Percentiles rank a stretch among this genome's conserved stretches.
Evolutionary conservation across 164 flowering plant genomes (phyloP).

Genomic region (Liquidambar formosana): DNA sequence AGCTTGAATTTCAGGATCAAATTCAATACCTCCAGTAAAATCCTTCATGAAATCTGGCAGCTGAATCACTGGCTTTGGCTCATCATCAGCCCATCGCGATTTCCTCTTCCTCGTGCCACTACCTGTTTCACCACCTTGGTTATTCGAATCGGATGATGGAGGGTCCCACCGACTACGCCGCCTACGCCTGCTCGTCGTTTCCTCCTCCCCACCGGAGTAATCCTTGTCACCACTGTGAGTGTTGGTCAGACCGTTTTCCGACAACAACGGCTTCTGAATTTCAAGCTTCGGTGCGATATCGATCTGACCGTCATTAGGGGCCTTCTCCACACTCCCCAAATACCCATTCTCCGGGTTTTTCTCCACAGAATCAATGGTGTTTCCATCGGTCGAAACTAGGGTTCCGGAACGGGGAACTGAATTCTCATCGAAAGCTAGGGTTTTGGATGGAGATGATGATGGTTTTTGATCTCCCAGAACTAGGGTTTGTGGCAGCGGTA

Average conservation of each 20-base stretch:
- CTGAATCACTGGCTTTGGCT: conserved; percentile 71
- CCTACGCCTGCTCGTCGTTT: conserved; percentile 56
- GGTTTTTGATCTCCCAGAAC: neutral
- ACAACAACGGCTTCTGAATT: conserved; percentile 34
- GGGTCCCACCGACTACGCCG: conserved; percentile 89
- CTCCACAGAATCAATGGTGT: neutral
- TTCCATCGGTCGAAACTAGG: neutral
- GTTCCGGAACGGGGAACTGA: neutral
- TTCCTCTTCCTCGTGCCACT: conserved; percentile 55
- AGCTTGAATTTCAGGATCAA: conserved; percentile 85
- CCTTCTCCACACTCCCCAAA: too few relatives aligned
- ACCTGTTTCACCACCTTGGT: conserved; percentile 32
- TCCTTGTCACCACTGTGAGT: conserved; percentile 64
- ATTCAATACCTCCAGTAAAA: conserved; percentile 84
- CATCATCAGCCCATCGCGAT: conserved; percentile 88
- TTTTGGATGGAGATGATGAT: neutral
- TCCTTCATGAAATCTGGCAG: conserved; percentile 92
- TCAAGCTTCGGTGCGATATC: conserved; percentile 11
- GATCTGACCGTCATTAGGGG: too few relatives aligned
- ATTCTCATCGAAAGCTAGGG: neutral
- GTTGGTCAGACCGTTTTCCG: conserved; percentile 52
- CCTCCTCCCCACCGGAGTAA: conserved; percentile 81
- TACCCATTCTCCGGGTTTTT: neutral
- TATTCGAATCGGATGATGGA: conserved; percentile 46
- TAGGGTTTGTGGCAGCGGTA: conserved; percentile 5